These are phyloP conservation scores for Diplodia seriata DNA, from an alignment of 2,329 filamentous ascomycete species.

Conservation along the genomic window DNA sequence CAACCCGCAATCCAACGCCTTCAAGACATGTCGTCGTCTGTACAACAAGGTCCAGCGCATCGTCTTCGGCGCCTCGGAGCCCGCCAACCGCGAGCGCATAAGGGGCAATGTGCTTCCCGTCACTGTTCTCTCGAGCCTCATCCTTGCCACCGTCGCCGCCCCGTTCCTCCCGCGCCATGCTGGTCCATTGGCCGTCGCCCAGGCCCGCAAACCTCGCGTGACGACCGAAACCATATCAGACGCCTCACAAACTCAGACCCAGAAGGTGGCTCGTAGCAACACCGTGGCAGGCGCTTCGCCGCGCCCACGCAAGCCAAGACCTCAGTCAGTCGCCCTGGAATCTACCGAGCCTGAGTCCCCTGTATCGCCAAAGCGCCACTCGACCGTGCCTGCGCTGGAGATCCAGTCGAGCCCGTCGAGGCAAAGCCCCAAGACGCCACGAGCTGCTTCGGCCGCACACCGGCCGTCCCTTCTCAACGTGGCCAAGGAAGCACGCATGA, in stretches of 20 bases:
- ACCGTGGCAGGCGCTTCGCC: slow-evolving; percentile 64
- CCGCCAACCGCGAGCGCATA: slow-evolving; percentile 74
- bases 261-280: slow-evolving; percentile 70
- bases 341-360: slow-evolving; percentile 35
- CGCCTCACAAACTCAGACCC: slow-evolving; percentile 57
- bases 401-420: slow-evolving; percentile 41
- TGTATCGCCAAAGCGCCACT: slow-evolving; percentile 34
- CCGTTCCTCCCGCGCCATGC: slow-evolving; percentile 79
- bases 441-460: slow-evolving; percentile 44
- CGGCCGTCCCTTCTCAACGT: slow-evolving; percentile 61
- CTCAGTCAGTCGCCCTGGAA: slow-evolving; percentile 35
- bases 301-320: slow-evolving; percentile 53
- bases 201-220: slow-evolving; percentile 76
- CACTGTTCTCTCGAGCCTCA: slow-evolving; percentile 79
- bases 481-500: slow-evolving; percentile 67
- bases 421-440: slow-evolving; percentile 36
- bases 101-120: slow-evolving; percentile 82
- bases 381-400: slow-evolving; percentile 37
- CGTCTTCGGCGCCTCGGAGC: slow-evolving; percentile 79
- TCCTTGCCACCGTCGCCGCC: slow-evolving; percentile 76
- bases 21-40: slow-evolving; percentile 81
- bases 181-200: slow-evolving; percentile 80
- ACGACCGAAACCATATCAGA: slow-evolving; percentile 68
- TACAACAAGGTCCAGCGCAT: slow-evolving; percentile 91
- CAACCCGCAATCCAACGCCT: slow-evolving; percentile 76